phyloP scores from a whole-genome alignment of 495 filamentous ascomycete genomes.

The Neurospora sublineolata region DNA sequence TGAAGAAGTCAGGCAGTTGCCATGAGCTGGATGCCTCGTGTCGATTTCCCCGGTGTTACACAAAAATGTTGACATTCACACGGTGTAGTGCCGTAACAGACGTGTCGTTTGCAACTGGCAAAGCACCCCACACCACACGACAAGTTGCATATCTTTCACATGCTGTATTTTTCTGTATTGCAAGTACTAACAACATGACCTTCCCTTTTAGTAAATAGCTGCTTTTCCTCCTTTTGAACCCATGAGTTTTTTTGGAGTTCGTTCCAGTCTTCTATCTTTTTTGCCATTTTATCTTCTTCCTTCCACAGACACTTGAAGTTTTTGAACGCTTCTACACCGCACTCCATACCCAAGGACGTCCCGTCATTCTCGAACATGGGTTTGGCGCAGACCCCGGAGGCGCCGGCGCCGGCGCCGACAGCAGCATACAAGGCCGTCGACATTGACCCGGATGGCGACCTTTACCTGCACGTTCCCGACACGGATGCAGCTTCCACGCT shows the following conservation, averaged over 20 bases:
- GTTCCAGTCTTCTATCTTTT: not conserved
- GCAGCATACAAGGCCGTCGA: not conserved
- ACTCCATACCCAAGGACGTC: not conserved
- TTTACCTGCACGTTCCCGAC: not conserved
- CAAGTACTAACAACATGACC: not conserved
- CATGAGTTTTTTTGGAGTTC: not conserved
- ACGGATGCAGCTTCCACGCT: not conserved
- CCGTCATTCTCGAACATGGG: not conserved
- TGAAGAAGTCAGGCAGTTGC: no score
- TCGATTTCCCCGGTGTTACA: no score
- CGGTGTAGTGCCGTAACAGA: no score
- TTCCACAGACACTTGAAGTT: no score
- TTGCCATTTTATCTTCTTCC: not conserved
- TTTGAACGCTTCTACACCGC: not conserved
- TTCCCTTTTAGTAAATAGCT: not conserved
- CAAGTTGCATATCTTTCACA: not conserved
- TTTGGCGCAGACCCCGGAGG: not conserved
- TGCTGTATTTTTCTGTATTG: not conserved
- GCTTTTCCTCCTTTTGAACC: not conserved
- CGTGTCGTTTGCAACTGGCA: not conserved
- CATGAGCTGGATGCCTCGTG: no score
- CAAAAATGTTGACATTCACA: no score
- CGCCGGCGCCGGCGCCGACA: not conserved
- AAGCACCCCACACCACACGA: no score
- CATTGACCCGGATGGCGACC: conserved; percentile 4